Conservation (phyloP, 1,139 yeast species). For the Trichomonascaceae sp. region DNA sequence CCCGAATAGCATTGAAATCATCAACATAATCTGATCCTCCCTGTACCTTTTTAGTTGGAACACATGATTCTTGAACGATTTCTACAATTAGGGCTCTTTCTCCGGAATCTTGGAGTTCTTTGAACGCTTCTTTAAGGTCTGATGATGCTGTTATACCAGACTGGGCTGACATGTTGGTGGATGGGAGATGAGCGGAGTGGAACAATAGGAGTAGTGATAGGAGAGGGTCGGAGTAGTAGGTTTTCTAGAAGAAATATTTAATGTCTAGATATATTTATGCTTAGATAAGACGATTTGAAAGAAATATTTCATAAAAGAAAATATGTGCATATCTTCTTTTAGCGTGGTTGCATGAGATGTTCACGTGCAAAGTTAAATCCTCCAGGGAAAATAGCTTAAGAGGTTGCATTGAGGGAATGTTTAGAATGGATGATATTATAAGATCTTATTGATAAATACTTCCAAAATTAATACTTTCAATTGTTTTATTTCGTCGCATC, state of each 20-base stretch:
- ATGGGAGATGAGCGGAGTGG: background rate
- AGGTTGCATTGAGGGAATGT: too few species aligned
- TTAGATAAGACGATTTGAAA: too few species aligned
- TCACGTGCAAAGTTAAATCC: too few species aligned
- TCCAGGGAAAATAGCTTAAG: too few species aligned
- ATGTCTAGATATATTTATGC: too few species aligned
- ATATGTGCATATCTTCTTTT: too few species aligned
- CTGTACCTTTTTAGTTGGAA: conserved; percentile 26
- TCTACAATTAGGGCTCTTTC: conserved; percentile 27
- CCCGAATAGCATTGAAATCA: conserved; percentile 37
- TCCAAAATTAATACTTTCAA: background rate
- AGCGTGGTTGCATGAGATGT: too few species aligned
- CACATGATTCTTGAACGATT: conserved; percentile 32
- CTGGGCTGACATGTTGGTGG: conserved; percentile 27
- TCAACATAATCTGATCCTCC: conserved; percentile 30
- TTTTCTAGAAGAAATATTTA: background rate
- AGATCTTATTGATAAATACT: too few species aligned
- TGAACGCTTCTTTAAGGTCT: conserved; percentile 22
- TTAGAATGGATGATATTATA: too few species aligned
- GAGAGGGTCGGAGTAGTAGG: background rate
- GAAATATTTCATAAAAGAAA: too few species aligned
- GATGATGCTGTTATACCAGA: conserved; percentile 29
- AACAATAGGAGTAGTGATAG: background rate
- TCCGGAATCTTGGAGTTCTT: conserved; percentile 19
- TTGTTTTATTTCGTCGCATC: background rate